phyloP scores from a whole-genome alignment of 2,329 filamentous ascomycete genomes.

The Sarocladium strictum region DNA sequence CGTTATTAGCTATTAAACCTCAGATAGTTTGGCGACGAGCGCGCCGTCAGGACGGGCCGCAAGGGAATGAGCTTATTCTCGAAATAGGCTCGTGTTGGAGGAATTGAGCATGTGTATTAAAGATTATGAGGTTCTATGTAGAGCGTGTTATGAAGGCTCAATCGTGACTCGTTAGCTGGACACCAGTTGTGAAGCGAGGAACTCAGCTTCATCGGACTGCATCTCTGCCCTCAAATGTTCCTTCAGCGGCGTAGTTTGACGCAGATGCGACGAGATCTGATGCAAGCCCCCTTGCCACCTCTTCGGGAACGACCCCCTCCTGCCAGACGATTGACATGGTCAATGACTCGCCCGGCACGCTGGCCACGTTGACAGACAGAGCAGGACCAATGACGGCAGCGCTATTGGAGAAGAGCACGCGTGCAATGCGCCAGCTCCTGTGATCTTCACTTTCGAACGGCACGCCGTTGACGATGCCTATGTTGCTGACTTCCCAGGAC shows the following conservation, averaged over 20 bases:
- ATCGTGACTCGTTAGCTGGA: too few species aligned
- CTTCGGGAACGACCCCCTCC: slow-evolving; percentile 33
- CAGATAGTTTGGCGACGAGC: too few species aligned
- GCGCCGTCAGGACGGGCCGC: too few species aligned
- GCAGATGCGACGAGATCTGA: slow-evolving; percentile 25
- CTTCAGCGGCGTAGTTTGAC: not conserved
- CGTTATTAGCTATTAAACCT: too few species aligned
- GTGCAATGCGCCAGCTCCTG: slow-evolving; percentile 30
- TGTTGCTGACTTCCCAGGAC: slow-evolving; percentile 49
- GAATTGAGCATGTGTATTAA: not conserved
- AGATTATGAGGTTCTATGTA: not conserved
- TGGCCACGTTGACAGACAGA: slow-evolving; percentile 39
- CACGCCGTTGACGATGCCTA: slow-evolving; percentile 33
- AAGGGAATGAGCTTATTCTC: too few species aligned
- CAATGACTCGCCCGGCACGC: slow-evolving; percentile 35
- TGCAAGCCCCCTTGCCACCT: slow-evolving; percentile 30
- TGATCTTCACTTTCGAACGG: slow-evolving; percentile 1
- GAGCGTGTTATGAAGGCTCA: too few species aligned
- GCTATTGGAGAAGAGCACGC: slow-evolving; percentile 45
- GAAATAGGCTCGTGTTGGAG: too few species aligned
- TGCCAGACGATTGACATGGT: slow-evolving; percentile 38
- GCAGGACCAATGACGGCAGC: slow-evolving; percentile 36
- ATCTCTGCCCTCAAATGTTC: not conserved
- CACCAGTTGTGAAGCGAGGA: not conserved
- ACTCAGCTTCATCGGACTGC: not conserved